Conservation (phyloP, 139 green algal genomes). For the Chlamydomonas schloesseri region DNA sequence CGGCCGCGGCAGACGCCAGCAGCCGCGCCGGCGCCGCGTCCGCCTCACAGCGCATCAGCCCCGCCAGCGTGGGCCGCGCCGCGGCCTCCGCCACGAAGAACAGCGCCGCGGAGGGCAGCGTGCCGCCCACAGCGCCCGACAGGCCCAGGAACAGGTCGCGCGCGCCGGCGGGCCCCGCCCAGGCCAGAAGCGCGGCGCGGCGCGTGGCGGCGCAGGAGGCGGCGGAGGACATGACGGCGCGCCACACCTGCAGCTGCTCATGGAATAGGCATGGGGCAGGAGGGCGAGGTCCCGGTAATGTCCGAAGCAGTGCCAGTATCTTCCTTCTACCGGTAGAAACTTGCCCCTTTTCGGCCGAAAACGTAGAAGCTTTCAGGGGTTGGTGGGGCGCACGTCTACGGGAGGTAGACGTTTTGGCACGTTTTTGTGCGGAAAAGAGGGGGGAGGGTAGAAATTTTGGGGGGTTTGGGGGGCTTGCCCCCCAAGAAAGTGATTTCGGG, state of each 20-base stretch:
- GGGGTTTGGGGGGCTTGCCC: no score
- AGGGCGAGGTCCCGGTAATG: no score
- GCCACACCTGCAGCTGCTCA: conserved; percentile 28
- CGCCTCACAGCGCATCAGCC: not conserved
- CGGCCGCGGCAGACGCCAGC: conserved; percentile 52
- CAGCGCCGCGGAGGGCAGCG: conserved; percentile 68
- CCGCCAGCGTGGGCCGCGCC: conserved; percentile 42
- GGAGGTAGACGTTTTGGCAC: no score
- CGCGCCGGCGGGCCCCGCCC: not conserved
- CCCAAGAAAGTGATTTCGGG: no score
- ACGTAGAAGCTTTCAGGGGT: no score
- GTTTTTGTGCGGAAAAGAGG: no score
- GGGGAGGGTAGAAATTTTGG: no score
- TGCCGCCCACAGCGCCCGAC: conserved; percentile 63
- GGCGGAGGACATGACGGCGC: not conserved
- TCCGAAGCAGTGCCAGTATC: no score
- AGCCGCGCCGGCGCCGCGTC: conserved; percentile 45
- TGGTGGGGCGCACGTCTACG: no score
- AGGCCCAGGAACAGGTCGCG: conserved; percentile 76
- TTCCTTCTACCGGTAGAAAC: no score
- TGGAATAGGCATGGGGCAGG: no score
- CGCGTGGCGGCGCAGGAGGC: not conserved
- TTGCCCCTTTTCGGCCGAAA: no score
- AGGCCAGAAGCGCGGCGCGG: not conserved
- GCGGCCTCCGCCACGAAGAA: conserved; percentile 79